Conservation (phyloP, 2,329 filamentous ascomycete species). For the Fusarium circinatum region DNA sequence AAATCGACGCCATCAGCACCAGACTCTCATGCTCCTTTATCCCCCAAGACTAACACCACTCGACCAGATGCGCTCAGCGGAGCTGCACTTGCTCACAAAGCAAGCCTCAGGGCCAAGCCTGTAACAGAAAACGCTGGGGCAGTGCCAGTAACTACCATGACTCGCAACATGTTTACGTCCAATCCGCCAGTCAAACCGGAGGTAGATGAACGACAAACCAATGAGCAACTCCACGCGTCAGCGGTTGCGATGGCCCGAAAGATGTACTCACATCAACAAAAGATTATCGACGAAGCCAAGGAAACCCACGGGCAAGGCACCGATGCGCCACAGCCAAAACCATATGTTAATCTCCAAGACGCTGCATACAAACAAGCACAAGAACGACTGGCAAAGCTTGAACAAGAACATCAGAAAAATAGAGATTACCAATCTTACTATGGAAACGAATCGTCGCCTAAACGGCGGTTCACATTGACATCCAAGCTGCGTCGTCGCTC, state of each 20-base stretch:
- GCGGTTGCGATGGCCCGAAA: slow-evolving; percentile 89
- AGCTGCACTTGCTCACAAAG: slow-evolving; percentile 73
- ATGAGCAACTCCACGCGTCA: slow-evolving; percentile 80
- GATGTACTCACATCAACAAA: slow-evolving; percentile 80
- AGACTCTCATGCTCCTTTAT: slow-evolving; percentile 27
- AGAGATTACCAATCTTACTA: slow-evolving; percentile 82
- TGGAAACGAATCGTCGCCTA: slow-evolving; percentile 58
- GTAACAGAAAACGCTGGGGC: slow-evolving; percentile 71
- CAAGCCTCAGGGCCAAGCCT: slow-evolving; percentile 56
- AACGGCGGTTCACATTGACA: slow-evolving; percentile 61
- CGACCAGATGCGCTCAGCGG: slow-evolving; percentile 77
- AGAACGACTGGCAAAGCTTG: slow-evolving; percentile 82
- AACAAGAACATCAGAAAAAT: slow-evolving; percentile 73
- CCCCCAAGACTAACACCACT: slow-evolving; percentile 54
- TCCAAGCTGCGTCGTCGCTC: slow-evolving; percentile 70
- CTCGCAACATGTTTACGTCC: slow-evolving; percentile 80
- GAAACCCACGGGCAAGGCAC: slow-evolving; percentile 50
- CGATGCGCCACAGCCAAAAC: slow-evolving; percentile 59
- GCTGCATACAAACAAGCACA: slow-evolving; percentile 87
- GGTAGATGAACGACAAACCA: slow-evolving; percentile 76
- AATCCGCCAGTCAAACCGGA: slow-evolving; percentile 77
- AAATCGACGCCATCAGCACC: slow-evolving; percentile 67
- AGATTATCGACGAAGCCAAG: slow-evolving; percentile 63
- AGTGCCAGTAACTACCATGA: slow-evolving; percentile 73
- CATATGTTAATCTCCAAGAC: slow-evolving; percentile 78